phyloP scores from a whole-genome alignment of 2,329 filamentous ascomycete genomes.

The Cryphonectria carpinicola region DNA sequence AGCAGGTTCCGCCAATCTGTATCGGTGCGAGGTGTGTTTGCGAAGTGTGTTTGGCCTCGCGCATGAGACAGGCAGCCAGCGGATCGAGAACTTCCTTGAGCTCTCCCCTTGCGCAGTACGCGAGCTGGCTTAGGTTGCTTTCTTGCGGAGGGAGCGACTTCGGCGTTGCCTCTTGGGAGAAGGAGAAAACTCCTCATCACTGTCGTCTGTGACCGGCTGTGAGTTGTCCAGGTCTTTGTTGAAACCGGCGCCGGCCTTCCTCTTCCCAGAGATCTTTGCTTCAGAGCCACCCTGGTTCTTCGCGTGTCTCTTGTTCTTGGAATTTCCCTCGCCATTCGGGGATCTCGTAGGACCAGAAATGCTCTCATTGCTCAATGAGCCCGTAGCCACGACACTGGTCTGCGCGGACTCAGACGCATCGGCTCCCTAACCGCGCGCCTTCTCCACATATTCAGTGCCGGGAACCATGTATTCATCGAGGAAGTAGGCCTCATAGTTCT shows the following conservation, averaged over 20 bases:
- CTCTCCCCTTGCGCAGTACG: neutral
- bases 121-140: neutral
- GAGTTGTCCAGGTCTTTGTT: neutral
- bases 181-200: neutral
- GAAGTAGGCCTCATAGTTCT: slow-evolving; percentile 78
- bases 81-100: neutral
- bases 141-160: neutral
- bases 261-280: neutral
- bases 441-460: slow-evolving; percentile 71
- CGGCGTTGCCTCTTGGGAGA: neutral
- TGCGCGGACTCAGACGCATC: neutral
- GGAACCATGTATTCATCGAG: slow-evolving; percentile 75
- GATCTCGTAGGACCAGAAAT: neutral
- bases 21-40: neutral
- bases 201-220: neutral
- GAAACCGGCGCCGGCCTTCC: neutral
- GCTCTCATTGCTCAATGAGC: neutral
- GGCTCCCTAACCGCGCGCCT: slow-evolving; percentile 50
- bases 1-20: neutral
- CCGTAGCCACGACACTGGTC: neutral
- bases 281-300: neutral
- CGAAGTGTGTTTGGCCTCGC: neutral
- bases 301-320: neutral
- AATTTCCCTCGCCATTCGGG: neutral
- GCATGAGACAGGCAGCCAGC: neutral